Percentiles rank a stretch among this genome's conserved stretches.
phyloP scores from a whole-genome alignment of 208 protist genomes.

The Leptomonas seymouri region DNA sequence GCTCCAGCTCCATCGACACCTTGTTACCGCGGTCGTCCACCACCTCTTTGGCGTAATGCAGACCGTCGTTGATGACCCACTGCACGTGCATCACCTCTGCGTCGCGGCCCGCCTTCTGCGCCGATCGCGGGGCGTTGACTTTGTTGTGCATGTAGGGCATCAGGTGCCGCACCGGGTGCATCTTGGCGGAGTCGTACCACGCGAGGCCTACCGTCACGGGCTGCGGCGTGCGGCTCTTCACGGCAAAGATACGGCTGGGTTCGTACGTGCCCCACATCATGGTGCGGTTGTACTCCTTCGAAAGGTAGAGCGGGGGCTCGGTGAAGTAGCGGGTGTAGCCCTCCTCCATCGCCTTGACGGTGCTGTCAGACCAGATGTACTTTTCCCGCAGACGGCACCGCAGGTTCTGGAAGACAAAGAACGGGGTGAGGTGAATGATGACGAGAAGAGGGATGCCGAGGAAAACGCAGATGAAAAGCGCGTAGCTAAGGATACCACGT shows the following conservation, averaged over 20 bases:
- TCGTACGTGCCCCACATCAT: constrained; percentile 89
- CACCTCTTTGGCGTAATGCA: constrained; percentile 75
- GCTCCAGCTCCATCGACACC: constrained; percentile 62
- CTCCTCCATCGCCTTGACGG: constrained; percentile 49
- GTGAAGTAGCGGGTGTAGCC: constrained; percentile 63
- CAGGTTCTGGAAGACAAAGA: constrained; percentile 81
- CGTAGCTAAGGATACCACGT: constrained; percentile 46
- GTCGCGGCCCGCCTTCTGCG: constrained; percentile 39
- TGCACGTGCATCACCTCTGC: constrained; percentile 63
- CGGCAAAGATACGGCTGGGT: constrained; percentile 77
- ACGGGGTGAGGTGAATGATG: constrained; percentile 70
- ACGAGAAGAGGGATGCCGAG: constrained; percentile 61
- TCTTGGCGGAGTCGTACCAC: constrained; percentile 74
- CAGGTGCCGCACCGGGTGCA: constrained; percentile 60
- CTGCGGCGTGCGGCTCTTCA: constrained; percentile 69
- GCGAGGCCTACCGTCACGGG: constrained; percentile 78
- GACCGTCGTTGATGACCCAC: constrained; percentile 78
- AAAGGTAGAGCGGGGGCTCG: constrained; percentile 69
- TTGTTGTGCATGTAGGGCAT: constrained; percentile 77
- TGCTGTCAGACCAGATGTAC: constrained; percentile 56
- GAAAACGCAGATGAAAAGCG: constrained; percentile 60
- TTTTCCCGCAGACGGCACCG: constrained; percentile 60
- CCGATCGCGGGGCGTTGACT: constrained; percentile 46
- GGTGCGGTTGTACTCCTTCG: constrained; percentile 68
- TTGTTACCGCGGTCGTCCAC: constrained; percentile 61